Conservation (phyloP, 2,329 filamentous ascomycete genomes). For the Penicillium thymicola region DNA sequence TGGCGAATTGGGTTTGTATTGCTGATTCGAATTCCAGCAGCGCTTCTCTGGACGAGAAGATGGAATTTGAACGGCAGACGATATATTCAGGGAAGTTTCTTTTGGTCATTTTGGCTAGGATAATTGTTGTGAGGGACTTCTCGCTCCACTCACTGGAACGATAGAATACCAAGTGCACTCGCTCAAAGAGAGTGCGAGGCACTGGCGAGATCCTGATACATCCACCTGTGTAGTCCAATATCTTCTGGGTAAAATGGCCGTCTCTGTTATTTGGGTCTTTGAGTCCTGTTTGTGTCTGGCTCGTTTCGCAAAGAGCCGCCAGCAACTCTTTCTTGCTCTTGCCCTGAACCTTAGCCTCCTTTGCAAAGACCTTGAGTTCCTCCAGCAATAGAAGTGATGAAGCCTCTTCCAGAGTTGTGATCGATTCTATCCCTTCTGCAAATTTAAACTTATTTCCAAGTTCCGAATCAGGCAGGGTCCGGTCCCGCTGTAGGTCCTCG, state of each 20-base stretch:
- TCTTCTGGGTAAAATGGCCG: constrained; percentile 71
- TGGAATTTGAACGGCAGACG: constrained; percentile 82
- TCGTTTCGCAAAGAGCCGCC: constrained; percentile 68
- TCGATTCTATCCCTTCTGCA: constrained; percentile 73
- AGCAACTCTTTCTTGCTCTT: constrained; percentile 83
- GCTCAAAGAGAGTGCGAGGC: constrained; percentile 78
- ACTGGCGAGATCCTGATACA: constrained; percentile 76
- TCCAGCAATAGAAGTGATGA: constrained; percentile 78
- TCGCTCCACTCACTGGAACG: constrained; percentile 96
- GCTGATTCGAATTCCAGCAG: constrained; percentile 88
- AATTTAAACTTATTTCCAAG: constrained; percentile 67
- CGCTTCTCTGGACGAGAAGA: constrained; percentile 72
- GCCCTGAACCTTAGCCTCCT: constrained; percentile 79
- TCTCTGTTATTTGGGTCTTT: constrained; percentile 68
- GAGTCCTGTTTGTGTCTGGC: constrained; percentile 72
- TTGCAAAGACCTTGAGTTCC: constrained; percentile 79
- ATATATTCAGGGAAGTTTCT: constrained; percentile 88
- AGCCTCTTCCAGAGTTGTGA: constrained; percentile 78
- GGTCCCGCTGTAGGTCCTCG: constrained; percentile 57
- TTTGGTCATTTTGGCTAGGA: constrained; percentile 82
- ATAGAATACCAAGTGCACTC: constrained; percentile 94
- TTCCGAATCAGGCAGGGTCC: constrained; percentile 55
- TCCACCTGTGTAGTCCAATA: constrained; percentile 71
- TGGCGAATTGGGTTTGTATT: constrained; percentile 72
- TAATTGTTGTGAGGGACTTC: constrained; percentile 91